Conservation (phyloP, 805 yeast genomes). For the Cyberlindnera lachancei region DNA sequence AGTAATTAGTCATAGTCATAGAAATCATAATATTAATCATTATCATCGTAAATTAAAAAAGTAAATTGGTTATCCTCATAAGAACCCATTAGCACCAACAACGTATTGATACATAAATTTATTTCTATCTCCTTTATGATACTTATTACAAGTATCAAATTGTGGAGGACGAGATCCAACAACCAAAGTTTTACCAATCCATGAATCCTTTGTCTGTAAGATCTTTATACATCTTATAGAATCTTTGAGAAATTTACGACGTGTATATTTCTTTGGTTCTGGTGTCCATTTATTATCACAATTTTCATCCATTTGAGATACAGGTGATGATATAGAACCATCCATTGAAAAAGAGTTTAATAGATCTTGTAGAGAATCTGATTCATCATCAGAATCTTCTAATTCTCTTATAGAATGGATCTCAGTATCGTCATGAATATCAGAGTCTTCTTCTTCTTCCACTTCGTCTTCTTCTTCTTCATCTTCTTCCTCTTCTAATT, state of each 20-base stretch:
- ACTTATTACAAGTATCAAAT: conserved; percentile 5
- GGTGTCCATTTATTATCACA: conserved; percentile 40
- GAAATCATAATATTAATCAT: background rate
- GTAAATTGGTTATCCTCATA: too few relatives aligned
- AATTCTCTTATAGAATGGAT: conserved; percentile 16
- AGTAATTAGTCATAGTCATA: background rate
- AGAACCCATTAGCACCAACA: conserved; percentile 9
- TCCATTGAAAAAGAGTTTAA: conserved; percentile 4
- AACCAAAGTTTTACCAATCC: conserved; percentile 37
- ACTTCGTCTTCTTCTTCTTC: conserved; percentile 17
- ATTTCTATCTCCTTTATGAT: conserved; percentile 1
- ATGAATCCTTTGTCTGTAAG: conserved; percentile 41
- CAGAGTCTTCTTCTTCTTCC: conserved; percentile 7
- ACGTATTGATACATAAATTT: conserved; percentile 6
- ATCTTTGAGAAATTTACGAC: conserved; percentile 39
- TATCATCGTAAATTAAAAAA: background rate
- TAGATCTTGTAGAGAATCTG: conserved; percentile 13
- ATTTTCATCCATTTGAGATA: background rate
- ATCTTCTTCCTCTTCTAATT: conserved; percentile 20
- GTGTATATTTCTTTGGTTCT: conserved; percentile 26
- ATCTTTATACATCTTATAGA: conserved; percentile 52
- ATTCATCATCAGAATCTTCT: conserved; percentile 15
- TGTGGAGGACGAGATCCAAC: conserved; percentile 4
- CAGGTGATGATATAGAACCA: background rate
- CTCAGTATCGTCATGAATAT: conserved; percentile 12